These are phyloP conservation scores for Juglanconis juglandina DNA, from an alignment of 2,329 filamentous ascomycete genomes.

Conservation along the genomic window DNA sequence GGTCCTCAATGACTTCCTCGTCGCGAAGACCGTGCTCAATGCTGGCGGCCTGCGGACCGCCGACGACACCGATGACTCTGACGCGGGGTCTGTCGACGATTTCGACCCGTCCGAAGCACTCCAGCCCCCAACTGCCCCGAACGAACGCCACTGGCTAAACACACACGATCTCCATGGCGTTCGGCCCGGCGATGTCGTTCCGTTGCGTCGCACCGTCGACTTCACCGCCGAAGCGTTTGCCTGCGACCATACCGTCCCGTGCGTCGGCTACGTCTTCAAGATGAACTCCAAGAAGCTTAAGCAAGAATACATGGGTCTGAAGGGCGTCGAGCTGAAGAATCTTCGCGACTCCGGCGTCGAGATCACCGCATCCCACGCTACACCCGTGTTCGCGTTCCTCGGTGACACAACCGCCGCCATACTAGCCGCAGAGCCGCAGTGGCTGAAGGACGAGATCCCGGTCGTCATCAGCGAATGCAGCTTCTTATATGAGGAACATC, in stretches of 20 bases:
- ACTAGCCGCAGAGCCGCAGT: conserved; percentile 36
- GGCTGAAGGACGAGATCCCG: conserved; percentile 36
- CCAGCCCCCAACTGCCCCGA: not conserved
- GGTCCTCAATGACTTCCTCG: conserved; percentile 38
- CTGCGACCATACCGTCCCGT: conserved; percentile 47
- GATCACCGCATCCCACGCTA: conserved; percentile 37
- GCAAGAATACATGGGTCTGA: conserved; percentile 33
- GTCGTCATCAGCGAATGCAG: conserved; percentile 50
- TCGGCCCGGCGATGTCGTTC: conserved; percentile 31
- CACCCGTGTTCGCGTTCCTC: conserved; percentile 44
- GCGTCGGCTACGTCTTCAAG: conserved; percentile 45
- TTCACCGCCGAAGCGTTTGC: conserved; percentile 40
- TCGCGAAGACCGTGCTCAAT: conserved; percentile 40
- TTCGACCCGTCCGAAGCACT: conserved; percentile 12
- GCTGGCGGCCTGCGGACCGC: conserved; percentile 33
- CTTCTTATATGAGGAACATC: conserved; percentile 42
- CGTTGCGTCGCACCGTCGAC: conserved; percentile 32
- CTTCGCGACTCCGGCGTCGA: conserved; percentile 35
- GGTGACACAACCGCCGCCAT: conserved; percentile 43
- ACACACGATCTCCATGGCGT: conserved; percentile 40
- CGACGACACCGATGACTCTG: conserved; percentile 20
- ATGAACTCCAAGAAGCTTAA: conserved; percentile 36
- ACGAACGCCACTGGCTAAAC: conserved; percentile 24
- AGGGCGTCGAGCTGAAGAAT: conserved; percentile 34
- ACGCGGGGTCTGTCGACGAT: conserved; percentile 13